Evolutionary conservation across 768 basidiomycete species (phyloP).

Genomic region (Hydnomerulius pinastri): DNA sequence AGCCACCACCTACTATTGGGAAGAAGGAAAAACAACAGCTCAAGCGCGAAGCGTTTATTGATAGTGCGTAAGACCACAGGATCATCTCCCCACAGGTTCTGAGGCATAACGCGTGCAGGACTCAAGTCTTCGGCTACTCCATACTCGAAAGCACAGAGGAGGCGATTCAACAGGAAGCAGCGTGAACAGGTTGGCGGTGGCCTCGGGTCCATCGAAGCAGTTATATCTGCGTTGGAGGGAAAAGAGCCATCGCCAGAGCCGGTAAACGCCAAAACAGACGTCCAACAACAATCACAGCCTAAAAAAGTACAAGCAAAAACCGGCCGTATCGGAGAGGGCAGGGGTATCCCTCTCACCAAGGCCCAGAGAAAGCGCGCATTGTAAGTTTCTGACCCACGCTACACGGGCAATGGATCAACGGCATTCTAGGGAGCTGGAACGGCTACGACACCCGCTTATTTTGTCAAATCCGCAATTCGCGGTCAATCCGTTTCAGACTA

Average conservation of each 20-base stretch:
- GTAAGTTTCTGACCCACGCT: conserved; percentile 44
- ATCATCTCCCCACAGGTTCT: not conserved
- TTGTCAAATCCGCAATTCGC: conserved; percentile 65
- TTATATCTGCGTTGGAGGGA: conserved; percentile 56
- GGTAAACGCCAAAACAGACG: conserved; percentile 16
- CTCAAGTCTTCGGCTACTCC: conserved; percentile 51
- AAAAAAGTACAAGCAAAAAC: conserved; percentile 31
- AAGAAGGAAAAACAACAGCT: conserved; percentile 71
- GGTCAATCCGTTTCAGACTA: conserved; percentile 73
- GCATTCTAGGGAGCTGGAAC: conserved; percentile 58
- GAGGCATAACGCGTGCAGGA: conserved; percentile 31
- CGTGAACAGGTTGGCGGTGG: conserved; percentile 59
- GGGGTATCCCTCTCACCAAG: conserved; percentile 55
- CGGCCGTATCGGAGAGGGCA: conserved; percentile 71
- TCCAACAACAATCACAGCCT: conserved; percentile 15
- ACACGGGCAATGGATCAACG: not conserved
- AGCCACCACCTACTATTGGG: conserved; percentile 32
- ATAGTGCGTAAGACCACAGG: conserved; percentile 45
- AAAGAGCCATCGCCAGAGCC: conserved; percentile 22
- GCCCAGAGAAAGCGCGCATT: conserved; percentile 66
- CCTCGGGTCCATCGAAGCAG: conserved; percentile 51
- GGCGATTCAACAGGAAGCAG: conserved; percentile 70
- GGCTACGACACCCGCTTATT: conserved; percentile 68
- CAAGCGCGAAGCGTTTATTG: conserved; percentile 68
- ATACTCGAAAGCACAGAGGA: conserved; percentile 72